These are phyloP conservation scores for Fusarium phyllophilum DNA, from an alignment of 2,329 filamentous ascomycete genomes.

Conservation along the genomic window DNA sequence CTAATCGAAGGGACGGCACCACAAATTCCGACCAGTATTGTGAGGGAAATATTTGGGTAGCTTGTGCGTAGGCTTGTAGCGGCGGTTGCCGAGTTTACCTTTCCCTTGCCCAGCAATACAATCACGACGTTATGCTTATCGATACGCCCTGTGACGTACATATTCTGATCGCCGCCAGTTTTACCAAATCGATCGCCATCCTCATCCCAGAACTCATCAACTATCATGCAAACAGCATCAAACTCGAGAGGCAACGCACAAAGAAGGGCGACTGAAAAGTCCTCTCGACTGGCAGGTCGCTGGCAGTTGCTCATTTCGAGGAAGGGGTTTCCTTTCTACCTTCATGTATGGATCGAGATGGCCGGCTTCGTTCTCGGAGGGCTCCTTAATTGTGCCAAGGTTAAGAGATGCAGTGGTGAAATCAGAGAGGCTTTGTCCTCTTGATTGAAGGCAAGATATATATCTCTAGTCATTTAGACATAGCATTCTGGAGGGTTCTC, in stretches of 20 bases:
- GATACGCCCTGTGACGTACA: background rate
- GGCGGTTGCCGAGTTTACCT: background rate
- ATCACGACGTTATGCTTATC: background rate
- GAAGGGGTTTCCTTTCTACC: accelerated
- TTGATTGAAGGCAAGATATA: background rate
- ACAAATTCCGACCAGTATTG: background rate
- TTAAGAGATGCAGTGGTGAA: background rate
- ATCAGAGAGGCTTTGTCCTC: no score
- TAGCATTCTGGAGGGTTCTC: accelerated
- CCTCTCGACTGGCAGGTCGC: background rate
- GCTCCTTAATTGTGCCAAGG: accelerated
- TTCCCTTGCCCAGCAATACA: background rate
- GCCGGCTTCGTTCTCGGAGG: accelerated
- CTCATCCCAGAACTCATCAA: background rate
- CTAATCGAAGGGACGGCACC: background rate
- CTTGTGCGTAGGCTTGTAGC: background rate
- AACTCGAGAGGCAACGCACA: background rate
- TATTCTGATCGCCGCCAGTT: background rate
- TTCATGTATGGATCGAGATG: accelerated
- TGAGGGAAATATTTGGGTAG: background rate
- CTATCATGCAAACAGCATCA: background rate
- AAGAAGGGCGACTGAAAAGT: background rate
- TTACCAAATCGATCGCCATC: background rate
- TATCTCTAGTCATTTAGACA: background rate
- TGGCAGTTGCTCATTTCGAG: background rate